phyloP scores from a whole-genome alignment of 805 yeast genomes.

The Ogataea haglerorum region DNA sequence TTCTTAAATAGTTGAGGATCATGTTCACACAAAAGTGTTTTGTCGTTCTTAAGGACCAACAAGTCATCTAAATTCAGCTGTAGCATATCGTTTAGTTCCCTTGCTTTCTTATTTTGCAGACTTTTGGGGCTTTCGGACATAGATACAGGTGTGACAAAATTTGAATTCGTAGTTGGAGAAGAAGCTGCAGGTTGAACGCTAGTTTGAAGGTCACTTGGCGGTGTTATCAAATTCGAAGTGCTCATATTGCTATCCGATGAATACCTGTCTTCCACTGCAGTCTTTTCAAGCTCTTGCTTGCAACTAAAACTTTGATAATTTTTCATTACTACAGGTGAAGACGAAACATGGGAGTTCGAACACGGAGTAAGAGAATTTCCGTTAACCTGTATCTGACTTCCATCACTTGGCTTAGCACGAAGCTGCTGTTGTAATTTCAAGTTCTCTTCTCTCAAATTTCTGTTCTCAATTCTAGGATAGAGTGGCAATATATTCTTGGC shows the following conservation, averaged over 20 bases:
- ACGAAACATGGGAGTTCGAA: slow-evolving; percentile 13
- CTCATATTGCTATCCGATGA: neutral
- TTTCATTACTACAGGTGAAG: slow-evolving; percentile 12
- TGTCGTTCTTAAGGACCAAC: slow-evolving; percentile 26
- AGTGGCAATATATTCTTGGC: slow-evolving; percentile 33
- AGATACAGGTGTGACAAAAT: slow-evolving; percentile 22
- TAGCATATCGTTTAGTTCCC: slow-evolving; percentile 8
- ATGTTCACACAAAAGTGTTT: slow-evolving; percentile 18
- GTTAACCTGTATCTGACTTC: too few relatives aligned
- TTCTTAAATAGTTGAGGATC: slow-evolving; percentile 25
- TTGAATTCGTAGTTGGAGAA: neutral
- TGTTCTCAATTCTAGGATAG: slow-evolving; percentile 33
- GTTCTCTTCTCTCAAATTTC: slow-evolving; percentile 31
- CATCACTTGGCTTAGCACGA: neutral
- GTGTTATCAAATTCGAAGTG: slow-evolving; percentile 22
- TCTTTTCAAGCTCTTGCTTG: neutral
- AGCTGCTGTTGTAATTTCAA: slow-evolving; percentile 12
- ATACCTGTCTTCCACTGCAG: neutral
- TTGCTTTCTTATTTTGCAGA: slow-evolving; percentile 4
- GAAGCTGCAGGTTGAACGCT: slow-evolving; percentile 5
- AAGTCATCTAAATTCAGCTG: slow-evolving; percentile 26
- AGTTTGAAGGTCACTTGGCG: slow-evolving; percentile 22
- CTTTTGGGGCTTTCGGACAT: slow-evolving; percentile 22
- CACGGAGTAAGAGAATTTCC: slow-evolving; percentile 23
- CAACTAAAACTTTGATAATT: neutral